Evolutionary conservation across 345 rosid genomes (phyloP).

Genomic region (Acer yangbiense): DNA sequence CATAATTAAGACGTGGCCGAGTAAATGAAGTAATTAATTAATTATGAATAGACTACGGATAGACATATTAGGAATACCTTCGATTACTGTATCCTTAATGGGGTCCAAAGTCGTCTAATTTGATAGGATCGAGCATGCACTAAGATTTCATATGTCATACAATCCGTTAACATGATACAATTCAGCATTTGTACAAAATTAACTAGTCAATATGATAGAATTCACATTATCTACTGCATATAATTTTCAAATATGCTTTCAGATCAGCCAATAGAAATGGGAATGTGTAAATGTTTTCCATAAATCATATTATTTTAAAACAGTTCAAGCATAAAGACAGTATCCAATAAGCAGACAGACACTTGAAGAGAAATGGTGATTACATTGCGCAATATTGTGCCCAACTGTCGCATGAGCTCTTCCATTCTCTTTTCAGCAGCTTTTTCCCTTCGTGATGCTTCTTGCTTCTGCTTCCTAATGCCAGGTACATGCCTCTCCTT

Average conservation of each 20-base stretch:
- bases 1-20: too few species aligned
- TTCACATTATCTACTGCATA: neutral
- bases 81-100: too few species aligned
- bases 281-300: neutral
- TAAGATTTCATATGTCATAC: too few species aligned
- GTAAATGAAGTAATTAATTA: too few species aligned
- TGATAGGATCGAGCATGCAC: too few species aligned
- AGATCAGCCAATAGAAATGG: neutral
- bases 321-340: neutral
- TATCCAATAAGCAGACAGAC: neutral
- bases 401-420: conserved; percentile 85
- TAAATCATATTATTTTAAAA: neutral
- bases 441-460: conserved; percentile 67
- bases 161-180: too few species aligned
- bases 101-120: too few species aligned
- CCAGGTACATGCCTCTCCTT: conserved; percentile 57
- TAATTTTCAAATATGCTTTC: neutral
- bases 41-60: too few species aligned
- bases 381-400: conserved; percentile 67
- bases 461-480: conserved; percentile 71
- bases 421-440: conserved; percentile 93
- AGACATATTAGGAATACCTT: too few species aligned
- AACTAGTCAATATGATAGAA: neutral
- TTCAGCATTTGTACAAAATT: neutral
- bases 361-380: conserved; percentile 9